Percentiles rank a stretch among this genome's conserved stretches.
These are phyloP conservation scores for Raddia distichophylla DNA, from an alignment of 176 grass and related monocot genomes.

Conservation along the genomic window DNA sequence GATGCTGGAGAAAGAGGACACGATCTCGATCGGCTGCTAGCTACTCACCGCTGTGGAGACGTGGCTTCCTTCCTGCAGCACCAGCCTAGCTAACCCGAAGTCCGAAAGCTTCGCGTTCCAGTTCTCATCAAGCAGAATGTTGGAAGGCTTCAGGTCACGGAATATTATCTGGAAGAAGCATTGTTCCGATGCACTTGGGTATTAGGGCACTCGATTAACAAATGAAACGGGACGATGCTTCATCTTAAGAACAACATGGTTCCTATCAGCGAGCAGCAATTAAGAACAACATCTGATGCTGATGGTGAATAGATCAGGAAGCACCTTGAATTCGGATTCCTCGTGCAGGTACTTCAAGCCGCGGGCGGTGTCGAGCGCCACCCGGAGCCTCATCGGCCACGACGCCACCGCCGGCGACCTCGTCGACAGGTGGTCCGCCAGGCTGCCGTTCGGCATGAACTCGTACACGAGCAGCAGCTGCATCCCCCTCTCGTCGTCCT, in stretches of 20 bases:
- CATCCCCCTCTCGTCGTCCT: slow-evolving; percentile 85
- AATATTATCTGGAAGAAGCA: slow-evolving; percentile 78
- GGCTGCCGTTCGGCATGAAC: slow-evolving; percentile 85
- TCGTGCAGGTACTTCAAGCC: slow-evolving; percentile 83
- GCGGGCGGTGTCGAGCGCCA: slow-evolving; percentile 71
- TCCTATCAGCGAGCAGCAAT: not conserved
- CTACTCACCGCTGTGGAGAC: slow-evolving; percentile 86
- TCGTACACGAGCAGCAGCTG: slow-evolving; percentile 88
- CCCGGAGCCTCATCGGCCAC: slow-evolving; percentile 76
- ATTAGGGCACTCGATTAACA: not conserved
- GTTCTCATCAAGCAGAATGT: slow-evolving; percentile 86
- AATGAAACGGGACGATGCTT: not conserved
- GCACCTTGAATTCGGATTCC: slow-evolving; percentile 77
- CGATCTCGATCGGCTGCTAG: not conserved
- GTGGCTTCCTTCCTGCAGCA: slow-evolving; percentile 76
- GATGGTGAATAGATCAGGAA: not conserved
- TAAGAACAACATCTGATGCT: not conserved
- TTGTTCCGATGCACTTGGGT: not conserved
- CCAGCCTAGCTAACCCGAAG: slow-evolving; percentile 94
- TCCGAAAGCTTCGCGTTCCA: slow-evolving; percentile 97
- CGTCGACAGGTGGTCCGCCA: slow-evolving; percentile 62
- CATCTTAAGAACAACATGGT: not conserved
- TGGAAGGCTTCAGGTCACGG: slow-evolving; percentile 93
- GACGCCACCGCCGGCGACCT: slow-evolving; percentile 53
- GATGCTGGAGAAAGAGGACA: slow-evolving; percentile 3